Conservation (phyloP, 148 eudicot species). For the Beta vulgaris region DNA sequence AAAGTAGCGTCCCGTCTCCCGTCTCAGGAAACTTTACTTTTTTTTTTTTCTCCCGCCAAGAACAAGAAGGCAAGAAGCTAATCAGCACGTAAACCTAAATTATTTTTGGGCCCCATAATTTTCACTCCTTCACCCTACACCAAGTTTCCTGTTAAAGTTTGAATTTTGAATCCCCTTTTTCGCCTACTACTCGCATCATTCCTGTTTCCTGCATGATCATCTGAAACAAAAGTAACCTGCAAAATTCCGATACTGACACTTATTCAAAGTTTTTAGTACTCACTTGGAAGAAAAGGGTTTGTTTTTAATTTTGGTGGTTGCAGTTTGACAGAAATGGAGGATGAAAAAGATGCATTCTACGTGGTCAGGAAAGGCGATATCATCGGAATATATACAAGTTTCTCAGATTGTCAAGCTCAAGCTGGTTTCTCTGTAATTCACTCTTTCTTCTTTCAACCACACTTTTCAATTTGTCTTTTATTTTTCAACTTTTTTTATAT, state of each 20-base stretch:
- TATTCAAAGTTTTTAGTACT: not conserved
- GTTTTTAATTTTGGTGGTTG: not conserved
- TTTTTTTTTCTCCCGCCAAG: no score
- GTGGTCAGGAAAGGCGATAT: conserved; percentile 68
- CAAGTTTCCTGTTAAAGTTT: not conserved
- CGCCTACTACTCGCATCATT: not conserved
- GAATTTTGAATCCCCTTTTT: not conserved
- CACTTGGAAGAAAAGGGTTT: not conserved
- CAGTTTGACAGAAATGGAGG: conserved; percentile 40
- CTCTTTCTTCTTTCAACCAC: not conserved
- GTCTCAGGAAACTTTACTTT: no score
- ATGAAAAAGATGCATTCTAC: conserved; percentile 69
- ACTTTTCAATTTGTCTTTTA: not conserved
- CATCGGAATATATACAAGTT: conserved; percentile 58
- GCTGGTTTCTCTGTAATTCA: conserved; percentile 54
- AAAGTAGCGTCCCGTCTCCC: no score
- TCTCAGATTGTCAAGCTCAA: conserved; percentile 63
- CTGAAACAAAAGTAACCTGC: no score
- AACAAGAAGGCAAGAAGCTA: no score
- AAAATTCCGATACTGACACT: no score
- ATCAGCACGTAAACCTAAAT: no score
- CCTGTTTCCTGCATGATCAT: not conserved
- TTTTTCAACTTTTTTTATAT: not conserved
- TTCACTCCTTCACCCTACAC: no score
- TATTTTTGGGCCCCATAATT: no score